A percentile compares a stretch with the other conserved stretches of the same genome.
phyloP scores from a whole-genome alignment of 805 yeast genomes.

The Lipomyces lipofer region DNA sequence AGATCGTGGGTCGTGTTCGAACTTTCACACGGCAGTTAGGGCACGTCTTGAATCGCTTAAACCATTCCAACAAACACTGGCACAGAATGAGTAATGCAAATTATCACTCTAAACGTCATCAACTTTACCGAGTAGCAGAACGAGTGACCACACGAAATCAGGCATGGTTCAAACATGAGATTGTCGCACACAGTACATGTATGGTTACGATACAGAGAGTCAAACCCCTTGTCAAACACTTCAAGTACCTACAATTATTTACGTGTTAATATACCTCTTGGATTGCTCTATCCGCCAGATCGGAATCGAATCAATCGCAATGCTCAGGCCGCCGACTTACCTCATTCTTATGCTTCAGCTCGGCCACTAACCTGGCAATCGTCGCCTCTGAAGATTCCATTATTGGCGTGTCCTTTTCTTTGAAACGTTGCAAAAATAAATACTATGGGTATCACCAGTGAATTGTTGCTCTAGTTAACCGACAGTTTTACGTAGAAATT shows the following conservation, averaged over 20 bases:
- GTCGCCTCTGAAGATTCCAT: not conserved
- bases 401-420: too few species aligned
- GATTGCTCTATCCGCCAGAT: not conserved
- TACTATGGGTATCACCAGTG: too few species aligned
- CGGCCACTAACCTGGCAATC: not conserved
- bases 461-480: too few species aligned
- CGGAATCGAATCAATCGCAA: too few species aligned
- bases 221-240: constrained; percentile 7
- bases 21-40: constrained; percentile 24
- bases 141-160: constrained; percentile 30
- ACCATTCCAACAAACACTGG: constrained; percentile 28
- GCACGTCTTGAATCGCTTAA: constrained; percentile 17
- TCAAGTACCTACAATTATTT: constrained; percentile 6
- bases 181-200: constrained; percentile 26
- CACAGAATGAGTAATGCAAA: not conserved
- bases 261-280: not conserved
- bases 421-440: too few species aligned
- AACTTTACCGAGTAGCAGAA: constrained; percentile 31
- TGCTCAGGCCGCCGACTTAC: not conserved
- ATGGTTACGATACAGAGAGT: constrained; percentile 1
- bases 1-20: constrained; percentile 10
- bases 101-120: too few species aligned
- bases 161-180: constrained; percentile 31
- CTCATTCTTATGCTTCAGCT: constrained; percentile 23
- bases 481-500: too few species aligned